phyloP scores from a whole-genome alignment of 73 alveolate species.

The Effrenium voratum region DNA sequence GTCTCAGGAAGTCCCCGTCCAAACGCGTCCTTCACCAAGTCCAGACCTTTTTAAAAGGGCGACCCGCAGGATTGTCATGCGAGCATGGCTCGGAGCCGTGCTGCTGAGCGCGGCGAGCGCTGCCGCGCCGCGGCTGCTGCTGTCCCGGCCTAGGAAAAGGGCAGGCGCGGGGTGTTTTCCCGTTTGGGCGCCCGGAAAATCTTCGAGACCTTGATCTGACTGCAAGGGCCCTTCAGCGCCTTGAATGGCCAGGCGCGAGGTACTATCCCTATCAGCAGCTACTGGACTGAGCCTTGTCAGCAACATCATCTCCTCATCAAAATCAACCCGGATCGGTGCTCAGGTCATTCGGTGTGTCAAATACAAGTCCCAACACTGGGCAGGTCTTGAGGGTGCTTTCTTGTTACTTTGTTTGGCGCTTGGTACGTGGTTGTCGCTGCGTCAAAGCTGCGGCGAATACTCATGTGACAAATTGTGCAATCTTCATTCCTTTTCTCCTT shows the following conservation, averaged over 20 bases:
- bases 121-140: slow-evolving; percentile 30
- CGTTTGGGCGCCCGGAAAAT: not conserved
- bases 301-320: not conserved
- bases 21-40: too few species aligned
- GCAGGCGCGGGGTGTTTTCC: not conserved
- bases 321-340: not conserved
- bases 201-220: not conserved
- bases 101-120: not conserved
- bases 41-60: too few species aligned
- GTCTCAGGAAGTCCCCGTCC: too few species aligned
- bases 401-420: not conserved
- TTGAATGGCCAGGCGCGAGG: not conserved
- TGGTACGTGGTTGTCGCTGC: not conserved
- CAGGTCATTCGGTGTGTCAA: not conserved
- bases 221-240: not conserved
- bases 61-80: too few species aligned
- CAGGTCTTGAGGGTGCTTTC: not conserved
- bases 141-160: slow-evolving; percentile 34
- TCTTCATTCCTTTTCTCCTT: too few species aligned
- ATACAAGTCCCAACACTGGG: not conserved
- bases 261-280: slow-evolving; percentile 59
- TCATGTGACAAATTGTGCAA: not conserved
- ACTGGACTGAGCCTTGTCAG: slow-evolving; percentile 37
- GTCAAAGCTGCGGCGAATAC: not conserved
- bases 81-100: not conserved